A percentile compares a stretch with the other conserved stretches of the same genome.
Conservation (phyloP, 371 early-diverging fungal genomes). For the Choanephora cucurbitarum region DNA sequence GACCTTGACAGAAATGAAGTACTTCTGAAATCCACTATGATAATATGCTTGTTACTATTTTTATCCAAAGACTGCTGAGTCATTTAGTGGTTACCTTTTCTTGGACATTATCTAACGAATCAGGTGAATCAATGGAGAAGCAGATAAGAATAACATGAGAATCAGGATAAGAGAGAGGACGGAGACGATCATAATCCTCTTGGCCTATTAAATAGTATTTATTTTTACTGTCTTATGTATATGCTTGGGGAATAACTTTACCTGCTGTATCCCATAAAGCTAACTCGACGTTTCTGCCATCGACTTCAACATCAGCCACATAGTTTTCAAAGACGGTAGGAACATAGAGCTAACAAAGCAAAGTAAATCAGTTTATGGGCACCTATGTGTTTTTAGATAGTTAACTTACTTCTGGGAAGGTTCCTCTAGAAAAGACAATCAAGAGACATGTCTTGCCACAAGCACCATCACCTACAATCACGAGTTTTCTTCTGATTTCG, state of each 20-base stretch:
- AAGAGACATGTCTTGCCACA: constrained; percentile 96
- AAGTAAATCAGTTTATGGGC: constrained; percentile 8
- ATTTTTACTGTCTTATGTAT: no score
- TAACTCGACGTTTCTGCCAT: constrained; percentile 91
- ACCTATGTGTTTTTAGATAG: neutral
- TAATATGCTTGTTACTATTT: constrained; percentile 5
- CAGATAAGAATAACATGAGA: constrained; percentile 97
- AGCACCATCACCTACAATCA: constrained; percentile 96
- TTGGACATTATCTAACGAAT: constrained; percentile 93
- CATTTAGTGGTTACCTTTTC: constrained; percentile 60
- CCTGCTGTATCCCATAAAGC: constrained; percentile 99
- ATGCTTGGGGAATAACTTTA: constrained; percentile 26
- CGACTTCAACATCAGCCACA: constrained; percentile 91
- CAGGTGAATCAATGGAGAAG: constrained; percentile 91
- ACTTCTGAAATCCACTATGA: constrained; percentile 89
- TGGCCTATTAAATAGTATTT: constrained; percentile 73
- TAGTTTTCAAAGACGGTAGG: constrained; percentile 98
- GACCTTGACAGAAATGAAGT: constrained; percentile 83
- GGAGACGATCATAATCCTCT: constrained; percentile 94
- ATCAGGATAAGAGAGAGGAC: constrained; percentile 97
- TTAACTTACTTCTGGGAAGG: constrained; percentile 81
- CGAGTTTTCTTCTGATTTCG: constrained; percentile 91
- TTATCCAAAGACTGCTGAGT: neutral
- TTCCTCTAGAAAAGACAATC: constrained; percentile 89
- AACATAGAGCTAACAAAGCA: constrained; percentile 65